phyloP scores from a whole-genome alignment of 2,329 filamentous ascomycete genomes.

The Chaetomium olivaceum region DNA sequence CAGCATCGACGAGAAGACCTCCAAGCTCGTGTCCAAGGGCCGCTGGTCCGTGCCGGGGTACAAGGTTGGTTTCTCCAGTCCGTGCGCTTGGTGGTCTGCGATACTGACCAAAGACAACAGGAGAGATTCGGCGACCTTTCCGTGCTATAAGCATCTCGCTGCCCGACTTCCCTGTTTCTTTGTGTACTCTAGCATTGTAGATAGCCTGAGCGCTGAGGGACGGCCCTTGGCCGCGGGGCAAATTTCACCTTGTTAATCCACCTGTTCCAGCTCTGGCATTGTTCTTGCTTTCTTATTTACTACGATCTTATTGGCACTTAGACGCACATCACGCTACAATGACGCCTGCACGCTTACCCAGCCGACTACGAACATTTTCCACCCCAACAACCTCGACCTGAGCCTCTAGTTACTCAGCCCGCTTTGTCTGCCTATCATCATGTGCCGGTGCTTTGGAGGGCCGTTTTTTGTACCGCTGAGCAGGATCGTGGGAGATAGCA shows the following conservation, averaged over 20 bases:
- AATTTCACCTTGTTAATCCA: conserved; percentile 27
- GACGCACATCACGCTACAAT: too few species aligned
- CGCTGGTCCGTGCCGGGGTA: conserved; percentile 98
- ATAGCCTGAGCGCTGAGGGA: conserved; percentile 44
- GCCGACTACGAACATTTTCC: not conserved
- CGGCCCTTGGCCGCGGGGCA: conserved; percentile 18
- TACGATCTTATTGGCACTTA: not conserved
- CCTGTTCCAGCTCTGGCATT: not conserved
- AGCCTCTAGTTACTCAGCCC: too few species aligned
- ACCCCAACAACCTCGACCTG: too few species aligned
- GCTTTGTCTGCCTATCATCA: too few species aligned
- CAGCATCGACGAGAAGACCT: conserved; percentile 96
- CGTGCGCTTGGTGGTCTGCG: conserved; percentile 1
- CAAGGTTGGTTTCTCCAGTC: conserved; percentile 69
- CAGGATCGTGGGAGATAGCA: too few species aligned
- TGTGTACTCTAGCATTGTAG: conserved; percentile 72
- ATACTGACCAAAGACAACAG: conserved; percentile 59
- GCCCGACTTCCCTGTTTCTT: conserved; percentile 48
- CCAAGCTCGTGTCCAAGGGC: conserved; percentile 93
- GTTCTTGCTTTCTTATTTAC: not conserved
- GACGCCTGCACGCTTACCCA: not conserved
- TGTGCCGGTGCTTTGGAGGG: too few species aligned
- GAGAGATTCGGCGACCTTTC: conserved; percentile 99
- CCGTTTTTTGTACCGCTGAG: too few species aligned
- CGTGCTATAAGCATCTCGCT: conserved; percentile 67